Conservation (phyloP, 495 filamentous ascomycete genomes). For the Neurospora sp. region DNA sequence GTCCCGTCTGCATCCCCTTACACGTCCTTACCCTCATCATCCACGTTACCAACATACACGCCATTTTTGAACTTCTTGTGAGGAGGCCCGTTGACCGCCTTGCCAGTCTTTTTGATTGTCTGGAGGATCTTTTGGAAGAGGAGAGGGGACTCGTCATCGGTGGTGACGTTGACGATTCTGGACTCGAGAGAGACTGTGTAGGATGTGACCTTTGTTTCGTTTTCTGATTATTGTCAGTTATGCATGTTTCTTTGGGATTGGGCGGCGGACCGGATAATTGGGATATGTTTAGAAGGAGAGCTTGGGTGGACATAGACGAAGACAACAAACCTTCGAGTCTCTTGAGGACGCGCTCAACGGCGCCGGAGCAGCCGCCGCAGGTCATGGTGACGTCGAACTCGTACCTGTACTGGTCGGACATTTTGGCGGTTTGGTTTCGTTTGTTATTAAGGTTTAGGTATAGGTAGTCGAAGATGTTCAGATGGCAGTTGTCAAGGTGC, state of each 20-base stretch:
- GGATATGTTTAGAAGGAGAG: background rate
- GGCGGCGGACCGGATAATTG: background rate
- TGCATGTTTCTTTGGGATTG: background rate
- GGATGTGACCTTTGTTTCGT: background rate
- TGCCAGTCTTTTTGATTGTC: conserved; percentile 87
- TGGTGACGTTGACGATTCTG: conserved; percentile 65
- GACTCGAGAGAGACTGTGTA: background rate
- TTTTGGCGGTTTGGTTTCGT: conserved; percentile 8
- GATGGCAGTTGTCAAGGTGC: background rate
- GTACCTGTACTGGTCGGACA: conserved; percentile 33
- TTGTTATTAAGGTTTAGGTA: background rate
- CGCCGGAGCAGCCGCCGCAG: conserved; percentile 55
- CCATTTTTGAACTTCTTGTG: conserved; percentile 40
- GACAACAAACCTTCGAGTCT: conserved; percentile 67
- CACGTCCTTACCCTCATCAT: background rate
- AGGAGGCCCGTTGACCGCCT: conserved; percentile 56
- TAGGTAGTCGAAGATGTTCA: background rate
- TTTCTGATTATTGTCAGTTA: conserved; percentile 14
- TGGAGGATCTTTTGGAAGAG: conserved; percentile 71
- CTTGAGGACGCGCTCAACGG: conserved; percentile 84
- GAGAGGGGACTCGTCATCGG: conserved; percentile 43
- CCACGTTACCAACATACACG: background rate
- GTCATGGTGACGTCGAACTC: conserved; percentile 58
- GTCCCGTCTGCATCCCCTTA: background rate
- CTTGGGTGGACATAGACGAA: background rate